Percentiles rank a stretch among this genome's conserved stretches.
Evolutionary conservation across 768 basidiomycete species (phyloP).

Genomic region (Stropharia rugosoannulata): DNA sequence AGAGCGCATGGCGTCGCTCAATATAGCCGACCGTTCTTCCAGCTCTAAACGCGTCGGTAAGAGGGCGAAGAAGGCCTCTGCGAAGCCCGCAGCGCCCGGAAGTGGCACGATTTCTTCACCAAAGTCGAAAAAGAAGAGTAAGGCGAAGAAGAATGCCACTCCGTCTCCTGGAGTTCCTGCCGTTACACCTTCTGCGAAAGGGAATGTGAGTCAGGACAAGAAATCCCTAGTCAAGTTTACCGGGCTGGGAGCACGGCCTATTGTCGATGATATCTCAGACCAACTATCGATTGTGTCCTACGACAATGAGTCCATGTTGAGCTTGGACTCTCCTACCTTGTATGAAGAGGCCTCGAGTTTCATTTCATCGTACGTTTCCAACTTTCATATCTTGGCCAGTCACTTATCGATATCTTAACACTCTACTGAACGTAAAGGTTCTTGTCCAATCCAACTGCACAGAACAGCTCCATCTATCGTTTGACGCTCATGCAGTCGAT

Average conservation of each 20-base stretch:
- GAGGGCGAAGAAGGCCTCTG: conserved; percentile 11
- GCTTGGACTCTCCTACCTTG: conserved; percentile 26
- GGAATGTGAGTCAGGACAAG: not conserved
- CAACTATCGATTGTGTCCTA: conserved; percentile 33
- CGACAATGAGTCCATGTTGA: conserved; percentile 22
- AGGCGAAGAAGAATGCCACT: conserved; percentile 17
- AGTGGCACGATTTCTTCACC: not conserved
- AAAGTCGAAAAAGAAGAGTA: conserved; percentile 10
- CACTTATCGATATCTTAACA: not conserved
- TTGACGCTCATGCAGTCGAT: conserved; percentile 71
- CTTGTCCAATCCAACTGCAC: conserved; percentile 48
- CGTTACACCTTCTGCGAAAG: conserved; percentile 10
- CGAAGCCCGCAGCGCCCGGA: not conserved
- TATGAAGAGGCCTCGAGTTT: conserved; percentile 61
- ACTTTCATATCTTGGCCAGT: conserved; percentile 3
- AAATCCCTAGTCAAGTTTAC: conserved; percentile 10
- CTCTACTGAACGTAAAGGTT: conserved; percentile 32
- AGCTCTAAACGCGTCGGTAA: conserved; percentile 6
- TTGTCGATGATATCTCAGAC: conserved; percentile 54
- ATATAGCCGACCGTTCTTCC: not conserved
- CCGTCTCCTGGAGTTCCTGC: conserved; percentile 2
- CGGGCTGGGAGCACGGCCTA: conserved; percentile 24
- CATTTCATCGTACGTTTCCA: conserved; percentile 56
- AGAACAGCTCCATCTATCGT: conserved; percentile 40
- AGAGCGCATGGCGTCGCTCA: conserved; percentile 12